Evolutionary conservation across 176 grass and related monocot genomes (phyloP).

Genomic region (Triticum urartu): DNA sequence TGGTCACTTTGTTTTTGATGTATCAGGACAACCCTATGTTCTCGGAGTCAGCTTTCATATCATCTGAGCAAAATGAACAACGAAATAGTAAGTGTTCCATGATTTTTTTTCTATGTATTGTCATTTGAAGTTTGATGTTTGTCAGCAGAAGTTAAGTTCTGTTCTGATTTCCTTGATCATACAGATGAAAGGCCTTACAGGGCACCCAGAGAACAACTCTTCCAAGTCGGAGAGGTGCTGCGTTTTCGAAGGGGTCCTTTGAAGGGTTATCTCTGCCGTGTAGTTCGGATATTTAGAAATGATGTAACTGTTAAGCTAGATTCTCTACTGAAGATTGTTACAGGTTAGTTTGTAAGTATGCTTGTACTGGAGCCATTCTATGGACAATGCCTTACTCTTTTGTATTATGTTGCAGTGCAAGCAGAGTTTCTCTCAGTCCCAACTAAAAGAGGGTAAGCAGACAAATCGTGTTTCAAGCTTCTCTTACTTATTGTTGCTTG

Average conservation of each 20-base stretch:
- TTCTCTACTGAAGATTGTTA: conserved; percentile 86
- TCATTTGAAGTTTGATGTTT: background rate
- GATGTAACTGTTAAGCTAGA: conserved; percentile 95
- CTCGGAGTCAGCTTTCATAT: conserved; percentile 33
- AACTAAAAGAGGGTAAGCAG: conserved; percentile 65
- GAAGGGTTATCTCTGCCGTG: conserved; percentile 98
- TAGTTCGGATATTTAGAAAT: conserved; percentile 79
- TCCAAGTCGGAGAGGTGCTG: conserved; percentile 79
- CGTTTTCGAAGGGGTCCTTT: conserved; percentile 86
- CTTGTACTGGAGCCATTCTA: conserved; percentile 17
- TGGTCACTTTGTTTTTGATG: conserved; percentile 38
- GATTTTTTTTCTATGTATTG: conserved; percentile 2
- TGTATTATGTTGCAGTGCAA: conserved; percentile 58
- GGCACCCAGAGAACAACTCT: conserved; percentile 67
- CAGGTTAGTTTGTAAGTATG: conserved; percentile 70
- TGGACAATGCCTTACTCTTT: conserved; percentile 26
- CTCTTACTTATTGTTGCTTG: conserved; percentile 3
- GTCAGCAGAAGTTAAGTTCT: conserved; percentile 9
- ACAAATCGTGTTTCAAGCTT: conserved; percentile 27
- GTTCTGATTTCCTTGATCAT: conserved; percentile 43
- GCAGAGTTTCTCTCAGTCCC: conserved; percentile 72
- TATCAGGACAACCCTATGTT: conserved; percentile 65
- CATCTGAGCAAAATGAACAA: conserved; percentile 59
- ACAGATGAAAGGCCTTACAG: conserved; percentile 55
- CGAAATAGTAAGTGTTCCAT: conserved; percentile 34